phyloP scores from a whole-genome alignment of 2,329 filamentous ascomycete species.

The Fonsecaea erecta region DNA sequence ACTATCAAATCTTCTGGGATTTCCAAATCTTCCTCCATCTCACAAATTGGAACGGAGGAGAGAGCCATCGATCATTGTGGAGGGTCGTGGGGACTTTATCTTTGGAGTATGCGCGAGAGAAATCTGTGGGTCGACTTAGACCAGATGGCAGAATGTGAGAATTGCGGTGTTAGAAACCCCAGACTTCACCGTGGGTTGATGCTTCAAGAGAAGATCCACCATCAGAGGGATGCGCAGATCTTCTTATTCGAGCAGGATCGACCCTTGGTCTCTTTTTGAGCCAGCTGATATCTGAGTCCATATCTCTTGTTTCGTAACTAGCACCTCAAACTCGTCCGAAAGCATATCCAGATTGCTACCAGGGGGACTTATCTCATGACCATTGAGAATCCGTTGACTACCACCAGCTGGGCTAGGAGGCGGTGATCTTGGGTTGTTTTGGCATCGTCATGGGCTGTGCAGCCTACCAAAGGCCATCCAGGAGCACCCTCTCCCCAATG shows the following conservation, averaged over 20 bases:
- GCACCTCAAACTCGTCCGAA: slow-evolving; percentile 8
- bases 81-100: slow-evolving; percentile 6
- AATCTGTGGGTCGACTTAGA: slow-evolving; percentile 4
- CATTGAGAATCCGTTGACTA: slow-evolving; percentile 20
- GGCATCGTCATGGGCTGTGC: slow-evolving; percentile 1
- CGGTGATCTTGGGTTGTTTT: slow-evolving; percentile 3
- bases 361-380: slow-evolving; percentile 24
- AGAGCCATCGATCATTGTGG: not conserved
- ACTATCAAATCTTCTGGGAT: slow-evolving; percentile 3
- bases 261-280: not conserved
- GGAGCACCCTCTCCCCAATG: slow-evolving; percentile 18
- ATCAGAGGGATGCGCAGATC: slow-evolving; percentile 12
- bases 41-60: not conserved
- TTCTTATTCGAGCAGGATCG: slow-evolving; percentile 19
- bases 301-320: slow-evolving; percentile 18
- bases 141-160: not conserved
- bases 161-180: not conserved
- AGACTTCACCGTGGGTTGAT: not conserved
- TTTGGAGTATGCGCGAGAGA: not conserved
- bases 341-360: slow-evolving; percentile 16
- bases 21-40: slow-evolving; percentile 10
- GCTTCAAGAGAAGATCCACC: slow-evolving; percentile 15
- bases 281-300: slow-evolving; percentile 16
- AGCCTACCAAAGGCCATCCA: slow-evolving; percentile 9
- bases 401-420: slow-evolving; percentile 22